Base-by-base conservation (phyloP, 148 eudicot genomes). In the Chenopodium album region DNA sequence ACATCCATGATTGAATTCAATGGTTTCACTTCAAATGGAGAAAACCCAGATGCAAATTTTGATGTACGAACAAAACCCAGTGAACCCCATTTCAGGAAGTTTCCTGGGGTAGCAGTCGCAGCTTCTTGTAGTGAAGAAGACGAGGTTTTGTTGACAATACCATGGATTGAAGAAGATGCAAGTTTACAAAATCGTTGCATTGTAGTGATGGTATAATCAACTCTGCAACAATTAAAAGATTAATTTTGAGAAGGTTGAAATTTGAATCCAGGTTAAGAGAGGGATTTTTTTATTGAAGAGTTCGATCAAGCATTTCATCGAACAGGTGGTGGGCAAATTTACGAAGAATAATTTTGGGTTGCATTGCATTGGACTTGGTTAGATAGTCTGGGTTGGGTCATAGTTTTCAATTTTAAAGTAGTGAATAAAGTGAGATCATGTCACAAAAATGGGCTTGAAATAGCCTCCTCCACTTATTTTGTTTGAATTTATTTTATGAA, bases 21-120 rank as follows among this genome's bases (percentile, higher is more conserved):
- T 0, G 95, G 91, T 87, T 92, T 94, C 41, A 14, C 87, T 78
- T 94, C 85, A 93, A 96, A 85, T 3, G 99, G 98, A 12, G 91
- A 77, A 77, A 96, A 96, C 75, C 99, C 97, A 66, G 91, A 74
- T 29, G 99, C 98, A 87, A 95, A 95, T 26, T 78, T 92, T 31
- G 92, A 88, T 9, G 88, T 88, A 77, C 95, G 82, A 82, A 78
- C 86, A 73, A 83, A 95, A 23, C 95, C 94, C 60, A 89, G 80
- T 0, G 89, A 91, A 75, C 87, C 86, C 94, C 92, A 86, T 80
- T 88, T 93, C 76, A 89, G 54, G 10, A 86, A 83, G 64, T 88
- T 83, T 20, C 90, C 82, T 20, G 94, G 92, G 62, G 89, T 77
- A 13, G 81, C 79, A 54, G 4, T 3, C 17, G 20, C 60, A 13